Conservation (phyloP, 2,329 filamentous ascomycete species). For the Fusarium protoensiforme region DNA sequence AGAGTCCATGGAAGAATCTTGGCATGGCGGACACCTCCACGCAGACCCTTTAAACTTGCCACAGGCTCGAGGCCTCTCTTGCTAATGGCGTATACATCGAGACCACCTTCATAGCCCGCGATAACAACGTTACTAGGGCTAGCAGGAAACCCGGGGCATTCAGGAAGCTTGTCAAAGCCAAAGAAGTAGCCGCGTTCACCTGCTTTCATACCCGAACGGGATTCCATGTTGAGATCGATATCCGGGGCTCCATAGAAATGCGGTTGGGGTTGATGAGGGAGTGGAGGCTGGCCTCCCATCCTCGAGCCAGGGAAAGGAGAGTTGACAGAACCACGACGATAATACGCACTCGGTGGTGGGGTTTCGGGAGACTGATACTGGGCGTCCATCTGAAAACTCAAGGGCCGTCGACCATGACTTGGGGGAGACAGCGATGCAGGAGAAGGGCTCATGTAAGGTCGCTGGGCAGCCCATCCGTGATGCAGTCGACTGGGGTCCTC, state of each 20-base stretch:
- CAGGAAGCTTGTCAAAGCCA: slow-evolving; percentile 78
- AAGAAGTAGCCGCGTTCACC: slow-evolving; percentile 81
- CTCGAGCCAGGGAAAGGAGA: slow-evolving; percentile 61
- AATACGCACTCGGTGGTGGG: slow-evolving; percentile 49
- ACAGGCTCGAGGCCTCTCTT: slow-evolving; percentile 77
- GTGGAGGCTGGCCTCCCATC: slow-evolving; percentile 66
- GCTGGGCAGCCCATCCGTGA: slow-evolving; percentile 59
- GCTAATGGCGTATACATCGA: slow-evolving; percentile 80
- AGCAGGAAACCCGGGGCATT: slow-evolving; percentile 50
- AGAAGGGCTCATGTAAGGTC: slow-evolving; percentile 57
- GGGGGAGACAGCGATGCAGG: slow-evolving; percentile 56
- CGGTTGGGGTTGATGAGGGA: slow-evolving; percentile 79
- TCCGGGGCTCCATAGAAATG: slow-evolving; percentile 83
- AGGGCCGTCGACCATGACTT: slow-evolving; percentile 54
- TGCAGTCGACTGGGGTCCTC: slow-evolving; percentile 58
- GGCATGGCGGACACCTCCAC: slow-evolving; percentile 82
- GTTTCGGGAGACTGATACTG: slow-evolving; percentile 56
- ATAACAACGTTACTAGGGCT: slow-evolving; percentile 74
- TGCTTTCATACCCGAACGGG: slow-evolving; percentile 66
- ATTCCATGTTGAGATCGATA: slow-evolving; percentile 74
- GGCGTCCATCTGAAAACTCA: slow-evolving; percentile 66
- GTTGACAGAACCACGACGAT: slow-evolving; percentile 61
- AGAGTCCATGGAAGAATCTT: slow-evolving; percentile 82
- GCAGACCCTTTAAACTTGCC: slow-evolving; percentile 78
- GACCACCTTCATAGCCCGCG: slow-evolving; percentile 81